A percentile compares a stretch with the other conserved stretches of the same genome.
Conservation (phyloP, 345 rosid species). For the Corchorus capsularis region DNA sequence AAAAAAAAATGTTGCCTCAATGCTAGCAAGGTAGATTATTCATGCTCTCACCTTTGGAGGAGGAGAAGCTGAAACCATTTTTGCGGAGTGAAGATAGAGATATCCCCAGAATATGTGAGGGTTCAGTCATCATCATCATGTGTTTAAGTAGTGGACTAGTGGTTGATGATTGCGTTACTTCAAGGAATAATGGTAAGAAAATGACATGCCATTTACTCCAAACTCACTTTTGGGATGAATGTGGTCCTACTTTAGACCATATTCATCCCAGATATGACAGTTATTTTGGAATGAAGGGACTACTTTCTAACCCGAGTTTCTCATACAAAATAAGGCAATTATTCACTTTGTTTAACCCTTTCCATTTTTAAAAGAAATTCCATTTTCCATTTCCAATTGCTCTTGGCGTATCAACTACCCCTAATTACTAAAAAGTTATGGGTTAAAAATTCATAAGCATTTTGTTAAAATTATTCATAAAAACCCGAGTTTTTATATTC, state of each 20-base stretch:
- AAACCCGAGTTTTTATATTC: no score
- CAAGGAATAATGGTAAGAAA: constrained; percentile 14
- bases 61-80: constrained; percentile 71
- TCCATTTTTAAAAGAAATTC: neutral
- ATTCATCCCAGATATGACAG: no score
- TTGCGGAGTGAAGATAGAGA: constrained; percentile 1
- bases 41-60: constrained; percentile 45
- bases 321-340: neutral
- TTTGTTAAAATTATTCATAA: no score
- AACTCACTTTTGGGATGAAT: no score
- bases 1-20: neutral
- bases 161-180: neutral
- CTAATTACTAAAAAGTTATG: no score
- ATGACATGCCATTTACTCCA: neutral
- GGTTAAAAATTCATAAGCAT: no score
- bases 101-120: constrained; percentile 17
- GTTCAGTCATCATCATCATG: constrained; percentile 18
- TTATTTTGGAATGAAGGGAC: no score
- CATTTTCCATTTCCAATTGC: neutral
- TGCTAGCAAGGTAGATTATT: neutral
- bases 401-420: no score
- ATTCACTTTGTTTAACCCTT: neutral
- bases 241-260: no score
- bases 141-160: constrained; percentile 26
- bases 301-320: no score